Conservation (phyloP, 2,329 filamentous ascomycete species). For the Bipolaris cookei region DNA sequence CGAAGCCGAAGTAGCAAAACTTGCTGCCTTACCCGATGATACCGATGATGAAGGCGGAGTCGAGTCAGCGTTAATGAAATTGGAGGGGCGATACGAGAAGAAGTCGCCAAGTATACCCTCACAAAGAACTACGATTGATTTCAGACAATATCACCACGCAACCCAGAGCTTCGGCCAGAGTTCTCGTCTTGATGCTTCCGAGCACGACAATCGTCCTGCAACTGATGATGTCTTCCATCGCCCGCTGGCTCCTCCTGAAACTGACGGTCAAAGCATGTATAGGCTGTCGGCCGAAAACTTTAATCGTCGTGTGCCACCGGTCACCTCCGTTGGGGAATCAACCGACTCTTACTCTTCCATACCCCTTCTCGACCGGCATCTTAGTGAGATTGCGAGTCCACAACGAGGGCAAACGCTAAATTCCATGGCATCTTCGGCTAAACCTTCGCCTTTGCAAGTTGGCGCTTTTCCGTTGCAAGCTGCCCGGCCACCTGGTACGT, state of each 20-base stretch:
- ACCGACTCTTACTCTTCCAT: constrained; percentile 77
- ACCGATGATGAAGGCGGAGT: constrained; percentile 78
- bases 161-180: constrained; percentile 25
- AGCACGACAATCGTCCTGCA: constrained; percentile 26
- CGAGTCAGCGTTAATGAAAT: constrained; percentile 87
- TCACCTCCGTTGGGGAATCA: constrained; percentile 62
- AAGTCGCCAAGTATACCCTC: constrained; percentile 37
- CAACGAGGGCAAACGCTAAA: constrained; percentile 46
- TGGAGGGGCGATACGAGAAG: constrained; percentile 83
- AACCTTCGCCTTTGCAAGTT: constrained; percentile 42
- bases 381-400: constrained; percentile 37
- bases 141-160: constrained; percentile 31
- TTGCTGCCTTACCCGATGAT: constrained; percentile 88
- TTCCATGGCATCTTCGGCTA: constrained; percentile 56
- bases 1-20: constrained; percentile 83
- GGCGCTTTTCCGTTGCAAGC: constrained; percentile 22
- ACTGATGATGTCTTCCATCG: constrained; percentile 38
- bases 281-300: constrained; percentile 42
- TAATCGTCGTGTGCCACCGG: constrained; percentile 31
- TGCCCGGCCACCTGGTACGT: constrained; percentile 18
- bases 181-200: constrained; percentile 27
- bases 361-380: constrained; percentile 74
- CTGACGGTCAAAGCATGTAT: constrained; percentile 41
- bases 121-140: constrained; percentile 23
- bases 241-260: constrained; percentile 27